A percentile compares a stretch with the other conserved stretches of the same genome.
Evolutionary conservation across 2,329 filamentous ascomycete genomes (phyloP).

Genomic region (Arthrobotrys conoides): DNA sequence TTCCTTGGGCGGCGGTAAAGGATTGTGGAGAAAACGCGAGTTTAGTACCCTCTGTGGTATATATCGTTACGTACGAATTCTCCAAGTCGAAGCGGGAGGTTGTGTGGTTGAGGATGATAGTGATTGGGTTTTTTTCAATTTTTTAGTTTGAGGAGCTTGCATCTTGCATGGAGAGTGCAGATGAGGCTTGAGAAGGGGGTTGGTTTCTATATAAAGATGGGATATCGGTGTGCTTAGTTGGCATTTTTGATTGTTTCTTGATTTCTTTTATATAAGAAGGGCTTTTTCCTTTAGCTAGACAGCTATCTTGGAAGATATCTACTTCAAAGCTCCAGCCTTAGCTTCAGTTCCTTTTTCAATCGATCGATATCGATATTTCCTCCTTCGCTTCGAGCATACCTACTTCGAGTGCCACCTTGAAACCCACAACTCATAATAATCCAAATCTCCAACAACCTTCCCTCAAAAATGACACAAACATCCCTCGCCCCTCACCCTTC

Average conservation of each 20-base stretch:
- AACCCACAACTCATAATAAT: not conserved
- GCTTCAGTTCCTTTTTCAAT: no score
- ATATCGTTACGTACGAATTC: conserved; percentile 36
- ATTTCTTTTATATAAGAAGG: no score
- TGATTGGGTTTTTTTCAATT: not conserved
- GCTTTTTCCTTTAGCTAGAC: not conserved
- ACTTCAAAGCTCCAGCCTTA: not conserved
- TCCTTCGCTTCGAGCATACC: not conserved
- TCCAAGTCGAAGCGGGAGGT: conserved; percentile 10
- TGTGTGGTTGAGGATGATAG: not conserved
- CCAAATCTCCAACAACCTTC: conserved; percentile 17
- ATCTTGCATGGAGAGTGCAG: not conserved
- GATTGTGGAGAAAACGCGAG: conserved; percentile 27
- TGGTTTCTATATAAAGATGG: conserved; percentile 17
- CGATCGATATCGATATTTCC: not conserved
- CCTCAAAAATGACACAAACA: conserved; percentile 43
- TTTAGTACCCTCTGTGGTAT: not conserved
- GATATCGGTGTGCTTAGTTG: no score
- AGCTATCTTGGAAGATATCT: not conserved
- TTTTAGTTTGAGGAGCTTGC: conserved; percentile 13
- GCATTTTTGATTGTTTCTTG: no score
- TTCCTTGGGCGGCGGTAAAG: not conserved
- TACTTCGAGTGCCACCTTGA: not conserved
- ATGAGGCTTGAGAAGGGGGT: conserved; percentile 1
- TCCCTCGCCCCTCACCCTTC: conserved; percentile 15